Evolutionary conservation across 352 stramenopile species (phyloP).

Genomic region (Labyrinthula sp.): DNA sequence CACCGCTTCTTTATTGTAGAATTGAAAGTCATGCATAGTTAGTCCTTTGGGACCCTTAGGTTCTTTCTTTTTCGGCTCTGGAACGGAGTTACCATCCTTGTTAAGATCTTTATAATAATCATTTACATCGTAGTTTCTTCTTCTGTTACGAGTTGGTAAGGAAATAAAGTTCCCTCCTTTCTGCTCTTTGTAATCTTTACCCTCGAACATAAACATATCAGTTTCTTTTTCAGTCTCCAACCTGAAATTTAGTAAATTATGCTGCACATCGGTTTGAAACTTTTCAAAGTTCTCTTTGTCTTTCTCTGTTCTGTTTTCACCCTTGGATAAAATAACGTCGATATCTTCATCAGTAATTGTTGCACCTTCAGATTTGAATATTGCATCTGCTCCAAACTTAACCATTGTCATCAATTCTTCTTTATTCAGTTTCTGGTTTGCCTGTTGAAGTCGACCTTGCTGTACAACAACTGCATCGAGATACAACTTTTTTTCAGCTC

Average conservation of each 20-base stretch:
- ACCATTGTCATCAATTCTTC: constrained; percentile 94
- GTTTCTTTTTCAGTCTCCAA: constrained; percentile 47
- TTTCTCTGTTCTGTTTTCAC: constrained; percentile 59
- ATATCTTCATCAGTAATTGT: constrained; percentile 75
- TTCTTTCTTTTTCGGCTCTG: too few species aligned
- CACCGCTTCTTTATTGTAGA: constrained; percentile 53
- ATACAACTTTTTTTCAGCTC: constrained; percentile 91
- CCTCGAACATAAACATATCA: constrained; percentile 62
- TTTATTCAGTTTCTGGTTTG: constrained; percentile 67
- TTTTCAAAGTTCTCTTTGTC: constrained; percentile 61
- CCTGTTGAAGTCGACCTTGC: constrained; percentile 73
- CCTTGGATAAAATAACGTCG: constrained; percentile 62
- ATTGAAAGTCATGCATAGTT: constrained; percentile 67
- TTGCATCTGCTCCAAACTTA: constrained; percentile 50
- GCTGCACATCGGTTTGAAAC: constrained; percentile 50
- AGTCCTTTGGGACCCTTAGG: constrained; percentile 51
- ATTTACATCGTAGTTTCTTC: constrained; percentile 82
- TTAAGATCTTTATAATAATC: constrained; percentile 64
- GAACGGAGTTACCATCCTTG: constrained; percentile 32
- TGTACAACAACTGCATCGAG: constrained; percentile 96
- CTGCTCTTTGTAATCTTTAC: constrained; percentile 50
- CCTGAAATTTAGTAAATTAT: constrained; percentile 64
- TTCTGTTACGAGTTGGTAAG: constrained; percentile 42
- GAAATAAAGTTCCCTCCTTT: constrained; percentile 74
- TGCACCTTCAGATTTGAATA: constrained; percentile 49